These are phyloP conservation scores for Hymenotorrendiella dingleyae DNA, from an alignment of 2,329 filamentous ascomycete genomes.

Conservation along the genomic window DNA sequence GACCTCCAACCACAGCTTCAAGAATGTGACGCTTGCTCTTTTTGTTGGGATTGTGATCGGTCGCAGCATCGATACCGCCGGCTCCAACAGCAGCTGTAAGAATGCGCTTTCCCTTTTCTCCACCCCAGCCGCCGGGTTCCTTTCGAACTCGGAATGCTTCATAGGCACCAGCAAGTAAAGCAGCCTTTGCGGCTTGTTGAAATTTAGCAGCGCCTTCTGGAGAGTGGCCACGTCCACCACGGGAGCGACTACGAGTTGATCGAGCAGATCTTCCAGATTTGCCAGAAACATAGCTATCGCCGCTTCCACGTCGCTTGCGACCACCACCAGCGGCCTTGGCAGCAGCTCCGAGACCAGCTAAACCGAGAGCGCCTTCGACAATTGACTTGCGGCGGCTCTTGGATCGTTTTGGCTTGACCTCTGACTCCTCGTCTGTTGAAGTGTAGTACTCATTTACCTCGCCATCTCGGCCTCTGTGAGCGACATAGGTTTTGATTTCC, in stretches of 20 bases:
- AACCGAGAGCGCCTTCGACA: slow-evolving; percentile 55
- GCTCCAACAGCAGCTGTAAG: slow-evolving; percentile 82
- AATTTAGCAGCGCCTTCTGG: slow-evolving; percentile 54
- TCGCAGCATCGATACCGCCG: slow-evolving; percentile 74
- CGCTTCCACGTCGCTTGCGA: slow-evolving; percentile 34
- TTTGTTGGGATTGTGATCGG: slow-evolving; percentile 58
- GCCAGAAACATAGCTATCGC: slow-evolving; percentile 36
- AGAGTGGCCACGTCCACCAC: slow-evolving; percentile 44
- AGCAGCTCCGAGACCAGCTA: slow-evolving; percentile 55
- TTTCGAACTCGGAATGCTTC: slow-evolving; percentile 90
- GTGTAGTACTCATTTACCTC: slow-evolving; percentile 48
- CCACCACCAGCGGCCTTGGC: slow-evolving; percentile 53
- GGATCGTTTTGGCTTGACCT: slow-evolving; percentile 36
- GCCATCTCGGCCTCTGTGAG: slow-evolving; percentile 49
- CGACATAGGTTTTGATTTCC: slow-evolving; percentile 44
- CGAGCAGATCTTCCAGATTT: slow-evolving; percentile 46
- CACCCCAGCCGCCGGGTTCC: slow-evolving; percentile 82
- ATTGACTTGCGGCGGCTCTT: slow-evolving; percentile 59
- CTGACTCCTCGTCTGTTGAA: slow-evolving; percentile 44
- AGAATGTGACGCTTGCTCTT: slow-evolving; percentile 79
- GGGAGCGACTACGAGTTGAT: slow-evolving; percentile 40
- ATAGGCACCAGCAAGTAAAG: slow-evolving; percentile 80
- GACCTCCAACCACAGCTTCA: slow-evolving; percentile 82
- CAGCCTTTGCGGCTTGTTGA: slow-evolving; percentile 85
- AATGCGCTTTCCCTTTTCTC: slow-evolving; percentile 85